Evolutionary conservation across 495 filamentous ascomycete species (phyloP).

Genomic region (Aspergillus sclerotioniger): DNA sequence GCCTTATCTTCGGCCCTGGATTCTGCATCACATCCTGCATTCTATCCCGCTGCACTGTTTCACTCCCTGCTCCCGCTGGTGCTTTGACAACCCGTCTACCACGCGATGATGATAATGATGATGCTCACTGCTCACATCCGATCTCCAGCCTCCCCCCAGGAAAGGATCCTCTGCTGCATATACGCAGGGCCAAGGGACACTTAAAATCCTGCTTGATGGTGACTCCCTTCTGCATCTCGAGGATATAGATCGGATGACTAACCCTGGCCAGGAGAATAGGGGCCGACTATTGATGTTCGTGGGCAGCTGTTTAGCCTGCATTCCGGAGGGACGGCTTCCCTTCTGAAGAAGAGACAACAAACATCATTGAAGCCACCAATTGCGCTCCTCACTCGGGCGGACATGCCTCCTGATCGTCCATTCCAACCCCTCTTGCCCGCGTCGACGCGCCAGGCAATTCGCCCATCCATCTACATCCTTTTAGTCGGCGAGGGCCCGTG

Average conservation of each 20-base stretch:
- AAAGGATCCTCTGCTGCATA: background rate
- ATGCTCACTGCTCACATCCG: no score
- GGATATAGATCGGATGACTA: background rate
- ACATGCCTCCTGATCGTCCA: slow-evolving; percentile 15
- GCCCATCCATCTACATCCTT: slow-evolving; percentile 7
- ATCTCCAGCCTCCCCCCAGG: background rate
- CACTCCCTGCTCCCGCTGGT: background rate
- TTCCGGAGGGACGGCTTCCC: background rate
- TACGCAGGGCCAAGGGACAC: no score
- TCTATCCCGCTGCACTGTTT: background rate
- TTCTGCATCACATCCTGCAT: slow-evolving; percentile 2
- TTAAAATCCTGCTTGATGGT: background rate
- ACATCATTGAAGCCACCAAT: background rate
- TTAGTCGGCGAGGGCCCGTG: slow-evolving; percentile 4
- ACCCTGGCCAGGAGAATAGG: background rate
- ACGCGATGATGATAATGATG: background rate
- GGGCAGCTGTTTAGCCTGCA: background rate
- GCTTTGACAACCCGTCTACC: background rate
- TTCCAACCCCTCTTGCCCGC: slow-evolving; percentile 19
- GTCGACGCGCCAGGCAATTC: slow-evolving; percentile 18
- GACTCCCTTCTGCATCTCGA: background rate
- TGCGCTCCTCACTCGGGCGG: background rate
- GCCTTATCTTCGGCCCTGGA: background rate
- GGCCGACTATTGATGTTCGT: no score
- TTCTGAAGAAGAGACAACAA: background rate